phyloP scores from a whole-genome alignment of 108 stramenopile species.

The Pelagomonas calceolata region DNA sequence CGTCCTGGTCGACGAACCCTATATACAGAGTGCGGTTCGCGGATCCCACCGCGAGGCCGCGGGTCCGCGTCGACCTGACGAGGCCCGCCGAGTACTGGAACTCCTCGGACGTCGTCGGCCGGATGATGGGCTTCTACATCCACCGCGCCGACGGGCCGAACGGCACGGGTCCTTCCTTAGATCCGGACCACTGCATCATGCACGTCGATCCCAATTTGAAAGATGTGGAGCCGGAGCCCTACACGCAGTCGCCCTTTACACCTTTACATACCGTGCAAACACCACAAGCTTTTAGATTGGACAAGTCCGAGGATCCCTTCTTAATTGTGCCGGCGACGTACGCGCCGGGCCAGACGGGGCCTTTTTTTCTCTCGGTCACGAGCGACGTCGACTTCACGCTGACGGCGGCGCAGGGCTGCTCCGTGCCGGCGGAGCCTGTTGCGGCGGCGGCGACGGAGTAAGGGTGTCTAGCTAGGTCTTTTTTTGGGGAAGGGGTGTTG shows the following conservation, averaged over 20 bases:
- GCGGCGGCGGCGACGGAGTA: no score
- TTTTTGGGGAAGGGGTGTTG: no score
- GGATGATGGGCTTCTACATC: slow-evolving; percentile 48
- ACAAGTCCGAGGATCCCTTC: slow-evolving; percentile 16
- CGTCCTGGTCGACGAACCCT: slow-evolving; percentile 34
- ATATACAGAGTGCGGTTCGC: slow-evolving; percentile 20
- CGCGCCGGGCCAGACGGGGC: slow-evolving; percentile 32
- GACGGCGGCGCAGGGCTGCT: not conserved
- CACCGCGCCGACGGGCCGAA: slow-evolving; percentile 6
- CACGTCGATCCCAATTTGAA: no score
- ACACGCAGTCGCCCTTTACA: slow-evolving; percentile 21
- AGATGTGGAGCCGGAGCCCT: slow-evolving; percentile 13
- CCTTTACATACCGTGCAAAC: slow-evolving; percentile 23
- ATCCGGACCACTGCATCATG: not conserved
- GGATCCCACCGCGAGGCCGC: not conserved
- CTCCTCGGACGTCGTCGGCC: slow-evolving; percentile 31
- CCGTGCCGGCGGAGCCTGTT: no score
- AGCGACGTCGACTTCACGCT: slow-evolving; percentile 34
- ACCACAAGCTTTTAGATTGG: slow-evolving; percentile 20
- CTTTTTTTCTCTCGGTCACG: slow-evolving; percentile 35
- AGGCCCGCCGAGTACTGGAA: slow-evolving; percentile 31
- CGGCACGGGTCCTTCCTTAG: not conserved
- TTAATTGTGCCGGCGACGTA: slow-evolving; percentile 44
- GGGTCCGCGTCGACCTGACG: slow-evolving; percentile 20
- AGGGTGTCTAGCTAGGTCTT: no score